Base-by-base conservation (phyloP, 2,329 filamentous ascomycete species). In the Penicillium janthinellum region DNA sequence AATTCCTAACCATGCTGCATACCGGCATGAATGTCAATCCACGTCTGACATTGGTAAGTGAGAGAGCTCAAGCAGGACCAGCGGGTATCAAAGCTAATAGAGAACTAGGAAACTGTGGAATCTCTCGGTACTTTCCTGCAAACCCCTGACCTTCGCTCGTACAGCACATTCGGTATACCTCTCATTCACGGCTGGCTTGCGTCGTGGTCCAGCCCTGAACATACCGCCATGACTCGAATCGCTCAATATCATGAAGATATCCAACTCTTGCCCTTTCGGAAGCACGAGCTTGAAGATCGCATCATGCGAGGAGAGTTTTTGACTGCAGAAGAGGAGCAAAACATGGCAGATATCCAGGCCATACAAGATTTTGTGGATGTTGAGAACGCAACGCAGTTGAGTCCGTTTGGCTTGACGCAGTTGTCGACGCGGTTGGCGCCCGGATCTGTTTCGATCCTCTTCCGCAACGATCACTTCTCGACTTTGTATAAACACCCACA, bases 21-120 rank as follows among this genome's bases (percentile, higher is more conserved):
- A 98, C 93, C 0, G 95, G 95, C 39, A 96, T 99, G 91, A 99
- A 98, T 70, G 94, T 98, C 58, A 99, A 99, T 65, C 95, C 95
- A 2, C 87, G 90, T 20, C 95, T 96, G 64, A 83, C 96, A 7
- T 84, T 91, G 1, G 83, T 75, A 69, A 60, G 64, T 48, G 53
- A 35, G 14, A n/a, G 39, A 37, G n/a, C n/a, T 14, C 1, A 8
- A 50, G 17, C 8, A 28, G 7, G n/a, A n/a, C 20, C n/a, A 2
- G 20, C 4, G 22, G 17, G 20, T n/a, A 1, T 10, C 3, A 22
- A 37, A 47, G 38, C 17, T 37, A n/a, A 10, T 20, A 11, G n/a
- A 15, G 48, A 25, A 15, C 2, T 38, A 74, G 77, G 73, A 71
- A 67, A 69, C 72, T 0, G 62, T 66, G 45, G 63, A 73, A 53